Conservation (phyloP, 176 grass and related monocot genomes). For the Tillandsia leiboldiana region DNA sequence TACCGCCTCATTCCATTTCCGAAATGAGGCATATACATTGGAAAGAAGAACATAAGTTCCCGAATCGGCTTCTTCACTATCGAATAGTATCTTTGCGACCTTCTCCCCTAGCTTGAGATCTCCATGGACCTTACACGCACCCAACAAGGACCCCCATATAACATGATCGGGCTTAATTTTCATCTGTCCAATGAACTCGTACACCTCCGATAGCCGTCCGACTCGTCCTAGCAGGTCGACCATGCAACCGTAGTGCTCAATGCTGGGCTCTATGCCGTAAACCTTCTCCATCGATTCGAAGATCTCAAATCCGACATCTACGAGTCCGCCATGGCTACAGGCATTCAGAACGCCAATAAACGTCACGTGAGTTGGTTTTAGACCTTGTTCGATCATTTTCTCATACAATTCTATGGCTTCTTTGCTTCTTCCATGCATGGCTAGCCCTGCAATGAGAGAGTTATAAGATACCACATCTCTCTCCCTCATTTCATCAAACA, state of each 20-base stretch:
- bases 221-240: slow-evolving; percentile 22
- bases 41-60: slow-evolving; percentile 24
- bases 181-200: slow-evolving; percentile 16
- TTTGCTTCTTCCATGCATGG: slow-evolving; percentile 18
- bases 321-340: slow-evolving; percentile 18
- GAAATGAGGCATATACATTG: slow-evolving; percentile 11
- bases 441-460: slow-evolving; percentile 17
- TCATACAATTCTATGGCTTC: slow-evolving; percentile 5
- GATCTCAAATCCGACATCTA: slow-evolving; percentile 18
- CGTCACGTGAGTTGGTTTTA: slow-evolving; percentile 11
- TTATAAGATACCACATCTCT: slow-evolving; percentile 20
- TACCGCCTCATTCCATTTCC: slow-evolving; percentile 17
- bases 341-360: slow-evolving; percentile 21
- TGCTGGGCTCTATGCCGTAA: slow-evolving; percentile 6
- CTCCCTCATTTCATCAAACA: slow-evolving; percentile 1
- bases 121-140: slow-evolving; percentile 20
- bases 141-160: slow-evolving; percentile 21
- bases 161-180: slow-evolving; percentile 16
- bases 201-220: slow-evolving; percentile 13
- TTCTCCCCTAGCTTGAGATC: slow-evolving; percentile 12
- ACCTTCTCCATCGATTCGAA: slow-evolving; percentile 10
- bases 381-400: neutral
- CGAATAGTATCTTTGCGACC: slow-evolving; percentile 17
- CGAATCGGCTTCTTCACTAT: slow-evolving; percentile 13
- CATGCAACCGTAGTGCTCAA: slow-evolving; percentile 25